Evolutionary conservation across 495 filamentous ascomycete species (phyloP).

Genomic region (Hypoxylon trugodes): DNA sequence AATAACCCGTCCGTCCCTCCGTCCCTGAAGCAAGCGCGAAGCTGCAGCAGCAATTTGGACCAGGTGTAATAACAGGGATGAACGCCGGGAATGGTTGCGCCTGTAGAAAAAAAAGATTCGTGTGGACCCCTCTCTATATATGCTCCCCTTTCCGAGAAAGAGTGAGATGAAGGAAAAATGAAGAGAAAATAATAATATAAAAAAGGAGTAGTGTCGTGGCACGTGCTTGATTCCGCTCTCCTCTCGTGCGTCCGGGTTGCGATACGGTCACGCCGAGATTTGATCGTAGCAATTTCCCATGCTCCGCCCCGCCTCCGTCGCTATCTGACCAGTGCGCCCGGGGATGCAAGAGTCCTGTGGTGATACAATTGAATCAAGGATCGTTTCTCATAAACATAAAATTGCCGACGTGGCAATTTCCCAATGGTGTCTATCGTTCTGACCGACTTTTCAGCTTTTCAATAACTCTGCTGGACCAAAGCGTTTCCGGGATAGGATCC

Average conservation of each 20-base stretch:
- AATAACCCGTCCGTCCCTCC: not conserved
- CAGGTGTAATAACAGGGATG: conserved; percentile 3
- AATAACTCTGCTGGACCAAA: conserved; percentile 29
- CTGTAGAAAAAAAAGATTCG: conserved; percentile 8
- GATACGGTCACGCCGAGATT: conserved; percentile 8
- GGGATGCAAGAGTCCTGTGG: conserved; percentile 29
- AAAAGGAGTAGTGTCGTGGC: conserved; percentile 18
- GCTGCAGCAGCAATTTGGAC: conserved; percentile 20
- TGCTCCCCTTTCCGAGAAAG: conserved; percentile 7
- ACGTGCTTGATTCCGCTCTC: conserved; percentile 12
- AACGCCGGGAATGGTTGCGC: conserved; percentile 18
- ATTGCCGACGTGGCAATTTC: not conserved
- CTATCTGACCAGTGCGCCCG: conserved; percentile 18
- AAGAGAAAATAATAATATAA: not conserved
- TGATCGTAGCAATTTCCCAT: conserved; percentile 15
- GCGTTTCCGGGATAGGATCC: conserved; percentile 48
- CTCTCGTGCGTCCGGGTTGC: conserved; percentile 1
- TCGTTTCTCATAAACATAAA: conserved; percentile 30
- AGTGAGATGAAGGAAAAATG: not conserved
- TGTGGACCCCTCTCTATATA: conserved; percentile 19
- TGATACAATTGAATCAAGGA: conserved; percentile 32
- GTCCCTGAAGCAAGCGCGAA: conserved; percentile 4
- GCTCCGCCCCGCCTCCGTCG: conserved; percentile 22
- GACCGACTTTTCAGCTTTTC: not conserved
- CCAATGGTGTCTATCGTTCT: not conserved